Percentiles rank a stretch among this genome's conserved stretches.
These are phyloP conservation scores for Amaranthus tricolor DNA, from an alignment of 179 eudicot genomes.

Conservation along the genomic window DNA sequence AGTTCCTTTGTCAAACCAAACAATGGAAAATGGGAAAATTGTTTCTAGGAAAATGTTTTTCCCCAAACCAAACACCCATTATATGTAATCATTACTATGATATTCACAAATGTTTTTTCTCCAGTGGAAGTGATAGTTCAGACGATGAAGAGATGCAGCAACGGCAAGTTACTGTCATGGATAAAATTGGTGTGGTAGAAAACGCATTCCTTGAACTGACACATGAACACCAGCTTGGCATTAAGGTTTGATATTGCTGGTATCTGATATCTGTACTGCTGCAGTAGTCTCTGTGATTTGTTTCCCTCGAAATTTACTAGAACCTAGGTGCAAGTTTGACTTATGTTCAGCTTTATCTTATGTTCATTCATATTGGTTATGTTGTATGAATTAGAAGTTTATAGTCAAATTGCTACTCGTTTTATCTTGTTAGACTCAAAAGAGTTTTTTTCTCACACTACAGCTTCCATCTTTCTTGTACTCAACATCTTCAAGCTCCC, in stretches of 20 bases:
- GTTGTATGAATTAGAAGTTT: background rate
- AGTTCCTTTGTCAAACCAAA: too few relatives aligned
- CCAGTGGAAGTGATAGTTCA: conserved; percentile 55
- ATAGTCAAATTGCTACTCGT: background rate
- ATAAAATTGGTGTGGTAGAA: conserved; percentile 60
- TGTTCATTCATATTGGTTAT: background rate
- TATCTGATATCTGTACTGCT: background rate
- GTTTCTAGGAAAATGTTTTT: too few relatives aligned
- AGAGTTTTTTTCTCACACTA: background rate
- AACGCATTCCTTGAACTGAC: conserved; percentile 61
- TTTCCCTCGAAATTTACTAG: background rate
- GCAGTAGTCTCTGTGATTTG: background rate
- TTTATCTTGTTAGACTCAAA: background rate
- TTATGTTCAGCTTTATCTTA: background rate
- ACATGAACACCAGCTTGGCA: conserved; percentile 56
- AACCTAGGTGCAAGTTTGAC: background rate
- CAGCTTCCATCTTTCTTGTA: background rate
- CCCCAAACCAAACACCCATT: too few relatives aligned
- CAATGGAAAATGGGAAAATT: too few relatives aligned
- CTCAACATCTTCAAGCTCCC: background rate
- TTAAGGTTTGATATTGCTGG: conserved; percentile 45
- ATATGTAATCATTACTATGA: conserved; percentile 5
- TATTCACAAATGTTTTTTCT: conserved; percentile 2
- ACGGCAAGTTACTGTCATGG: conserved; percentile 45
- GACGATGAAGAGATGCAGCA: conserved; percentile 40